phyloP scores from a whole-genome alignment of 176 grass and related monocot genomes.

The Oryza punctata region DNA sequence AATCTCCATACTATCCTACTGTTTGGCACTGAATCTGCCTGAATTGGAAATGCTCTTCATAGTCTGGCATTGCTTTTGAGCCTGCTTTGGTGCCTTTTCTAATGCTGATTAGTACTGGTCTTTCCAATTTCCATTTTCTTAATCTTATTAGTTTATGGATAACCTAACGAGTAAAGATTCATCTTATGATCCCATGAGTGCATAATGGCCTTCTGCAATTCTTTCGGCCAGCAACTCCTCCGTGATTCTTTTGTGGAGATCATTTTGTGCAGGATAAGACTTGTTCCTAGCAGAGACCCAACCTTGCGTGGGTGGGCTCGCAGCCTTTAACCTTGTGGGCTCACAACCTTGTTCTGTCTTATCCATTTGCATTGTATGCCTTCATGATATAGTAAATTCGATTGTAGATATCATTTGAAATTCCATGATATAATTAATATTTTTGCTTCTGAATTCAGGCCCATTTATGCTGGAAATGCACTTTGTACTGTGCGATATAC shows the following conservation, averaged over 20 bases:
- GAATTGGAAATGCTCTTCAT: too few relatives aligned
- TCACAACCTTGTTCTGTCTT: not conserved
- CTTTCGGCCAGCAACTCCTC: not conserved
- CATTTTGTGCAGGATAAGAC: too few relatives aligned
- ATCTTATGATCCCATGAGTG: not conserved
- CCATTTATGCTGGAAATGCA: conserved; percentile 99
- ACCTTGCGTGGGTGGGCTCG: too few relatives aligned
- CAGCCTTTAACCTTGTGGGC: too few relatives aligned
- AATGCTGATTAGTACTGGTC: not conserved
- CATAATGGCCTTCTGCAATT: not conserved
- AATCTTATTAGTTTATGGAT: not conserved
- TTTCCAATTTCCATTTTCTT: not conserved
- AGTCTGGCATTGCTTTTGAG: too few relatives aligned
- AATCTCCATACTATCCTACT: not conserved
- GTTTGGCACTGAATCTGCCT: not conserved
- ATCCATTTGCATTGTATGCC: not conserved
- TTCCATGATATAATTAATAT: too few relatives aligned
- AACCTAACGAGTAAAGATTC: not conserved
- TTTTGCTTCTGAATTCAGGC: conserved; percentile 50
- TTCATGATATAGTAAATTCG: not conserved
- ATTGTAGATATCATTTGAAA: too few relatives aligned
- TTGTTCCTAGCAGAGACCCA: too few relatives aligned
- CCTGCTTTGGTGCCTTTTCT: too few relatives aligned
- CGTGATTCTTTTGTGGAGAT: not conserved
- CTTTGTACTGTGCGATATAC: conserved; percentile 83